phyloP scores from a whole-genome alignment of 768 basidiomycete species.

The Mycena kentingensis region DNA sequence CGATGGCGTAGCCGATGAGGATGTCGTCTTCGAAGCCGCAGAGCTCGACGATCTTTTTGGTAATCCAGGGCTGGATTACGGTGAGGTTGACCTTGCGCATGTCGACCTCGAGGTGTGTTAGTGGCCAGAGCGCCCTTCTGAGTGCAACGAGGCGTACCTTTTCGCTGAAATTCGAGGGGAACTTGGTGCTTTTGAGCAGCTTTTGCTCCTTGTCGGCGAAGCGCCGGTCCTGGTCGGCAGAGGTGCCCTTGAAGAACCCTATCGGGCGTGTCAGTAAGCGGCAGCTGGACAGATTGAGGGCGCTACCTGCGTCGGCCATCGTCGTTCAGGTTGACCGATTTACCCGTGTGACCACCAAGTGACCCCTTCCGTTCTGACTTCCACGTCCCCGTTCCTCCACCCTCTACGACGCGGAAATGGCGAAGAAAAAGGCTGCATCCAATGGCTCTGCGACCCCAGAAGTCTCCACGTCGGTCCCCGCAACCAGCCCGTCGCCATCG shows the following conservation, averaged over 20 bases:
- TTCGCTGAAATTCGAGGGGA: constrained; percentile 85
- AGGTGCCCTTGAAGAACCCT: constrained; percentile 92
- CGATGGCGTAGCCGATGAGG: constrained; percentile 95
- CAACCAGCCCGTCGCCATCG: constrained; percentile 9
- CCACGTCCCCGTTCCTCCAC: not conserved
- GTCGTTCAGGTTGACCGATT: too few relatives aligned
- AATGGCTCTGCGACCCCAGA: constrained; percentile 13
- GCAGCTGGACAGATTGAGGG: not conserved
- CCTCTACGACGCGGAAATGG: not conserved
- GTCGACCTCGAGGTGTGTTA: constrained; percentile 62
- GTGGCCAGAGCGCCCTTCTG: not conserved
- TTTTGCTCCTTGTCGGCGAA: constrained; percentile 96
- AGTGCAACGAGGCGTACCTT: too few relatives aligned
- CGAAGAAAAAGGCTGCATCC: not conserved
- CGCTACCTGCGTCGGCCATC: constrained; percentile 63
- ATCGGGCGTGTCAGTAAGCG: constrained; percentile 26
- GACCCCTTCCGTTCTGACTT: too few relatives aligned
- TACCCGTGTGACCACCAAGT: too few relatives aligned
- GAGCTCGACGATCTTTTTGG: constrained; percentile 87
- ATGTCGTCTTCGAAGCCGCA: constrained; percentile 97
- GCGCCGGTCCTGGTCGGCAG: constrained; percentile 86
- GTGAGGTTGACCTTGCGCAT: constrained; percentile 92
- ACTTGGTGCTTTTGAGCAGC: constrained; percentile 86
- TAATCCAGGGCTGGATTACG: constrained; percentile 94
- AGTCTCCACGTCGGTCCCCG: constrained; percentile 9